A percentile compares a stretch with the other conserved stretches of the same genome.
These are phyloP conservation scores for Oryza coarctata DNA, from an alignment of 176 grass and related monocot genomes.

Conservation along the genomic window DNA sequence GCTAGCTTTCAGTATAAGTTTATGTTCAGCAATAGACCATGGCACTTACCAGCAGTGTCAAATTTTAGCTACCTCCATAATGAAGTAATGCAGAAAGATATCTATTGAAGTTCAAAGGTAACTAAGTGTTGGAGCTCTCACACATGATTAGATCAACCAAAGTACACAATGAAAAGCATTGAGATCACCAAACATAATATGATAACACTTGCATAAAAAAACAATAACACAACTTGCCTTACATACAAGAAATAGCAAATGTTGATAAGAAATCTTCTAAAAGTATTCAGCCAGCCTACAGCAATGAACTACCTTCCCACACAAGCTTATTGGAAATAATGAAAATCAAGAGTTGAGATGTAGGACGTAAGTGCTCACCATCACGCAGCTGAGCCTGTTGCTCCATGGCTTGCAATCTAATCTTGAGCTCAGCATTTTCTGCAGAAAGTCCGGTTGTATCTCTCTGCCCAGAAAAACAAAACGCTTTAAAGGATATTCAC, in stretches of 20 bases:
- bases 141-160: slow-evolving; percentile 7
- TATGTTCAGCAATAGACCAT: background rate
- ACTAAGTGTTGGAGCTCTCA: background rate
- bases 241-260: background rate
- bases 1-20: background rate
- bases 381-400: slow-evolving; percentile 82
- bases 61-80: background rate
- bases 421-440: slow-evolving; percentile 79
- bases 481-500: slow-evolving; percentile 35
- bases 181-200: background rate
- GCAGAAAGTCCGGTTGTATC: slow-evolving; percentile 75
- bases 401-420: slow-evolving; percentile 87
- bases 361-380: slow-evolving; percentile 39
- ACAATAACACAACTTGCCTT: background rate
- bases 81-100: slow-evolving; percentile 3
- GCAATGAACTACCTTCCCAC: background rate
- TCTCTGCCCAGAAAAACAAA: slow-evolving; percentile 54
- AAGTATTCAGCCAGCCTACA: background rate
- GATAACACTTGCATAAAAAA: background rate
- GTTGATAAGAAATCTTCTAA: background rate
- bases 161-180: background rate
- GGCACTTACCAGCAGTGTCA: background rate
- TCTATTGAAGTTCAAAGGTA: background rate
- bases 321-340: background rate
- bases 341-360: slow-evolving; percentile 8